A percentile compares a stretch with the other conserved stretches of the same genome.
Evolutionary conservation across 257 asterid species (phyloP).

Genomic region (Solanum infundibuliforme): DNA sequence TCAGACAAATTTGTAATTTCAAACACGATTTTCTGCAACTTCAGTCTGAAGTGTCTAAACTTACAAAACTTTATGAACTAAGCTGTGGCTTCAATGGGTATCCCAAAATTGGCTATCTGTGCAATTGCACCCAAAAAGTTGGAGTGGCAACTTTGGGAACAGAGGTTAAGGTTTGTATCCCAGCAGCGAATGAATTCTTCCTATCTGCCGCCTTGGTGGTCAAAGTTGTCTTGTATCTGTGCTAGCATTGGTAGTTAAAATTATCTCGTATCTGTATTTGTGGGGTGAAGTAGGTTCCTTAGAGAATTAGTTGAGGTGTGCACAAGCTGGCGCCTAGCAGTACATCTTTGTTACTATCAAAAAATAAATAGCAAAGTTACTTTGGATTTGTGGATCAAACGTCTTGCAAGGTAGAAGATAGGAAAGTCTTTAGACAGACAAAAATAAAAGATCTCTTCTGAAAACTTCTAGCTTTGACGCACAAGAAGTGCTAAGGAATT

Average conservation of each 20-base stretch:
- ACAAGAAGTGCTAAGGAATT: not conserved
- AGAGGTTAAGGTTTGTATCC: not conserved
- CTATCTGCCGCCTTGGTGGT: not conserved
- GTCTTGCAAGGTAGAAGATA: not conserved
- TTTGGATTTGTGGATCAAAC: not conserved
- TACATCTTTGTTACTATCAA: not conserved
- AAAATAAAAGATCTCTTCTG: not conserved
- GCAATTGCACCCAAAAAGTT: not conserved
- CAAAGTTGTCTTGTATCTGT: not conserved
- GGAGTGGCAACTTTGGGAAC: not conserved
- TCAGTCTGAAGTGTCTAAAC: not conserved
- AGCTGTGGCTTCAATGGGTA: not conserved
- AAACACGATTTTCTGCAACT: not conserved
- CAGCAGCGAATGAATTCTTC: not conserved
- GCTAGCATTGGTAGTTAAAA: not conserved
- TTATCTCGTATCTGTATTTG: not conserved
- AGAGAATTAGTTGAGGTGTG: not conserved
- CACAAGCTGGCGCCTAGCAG: not conserved
- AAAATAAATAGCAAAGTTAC: not conserved
- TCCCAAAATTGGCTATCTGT: not conserved
- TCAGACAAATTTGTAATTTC: not conserved
- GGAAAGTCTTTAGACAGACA: not conserved
- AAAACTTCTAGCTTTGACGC: not conserved
- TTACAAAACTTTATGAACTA: not conserved
- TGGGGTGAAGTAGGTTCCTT: not conserved